These are phyloP conservation scores for Aureobasidium vineae DNA, from an alignment of 2,329 filamentous ascomycete genomes.

Conservation along the genomic window DNA sequence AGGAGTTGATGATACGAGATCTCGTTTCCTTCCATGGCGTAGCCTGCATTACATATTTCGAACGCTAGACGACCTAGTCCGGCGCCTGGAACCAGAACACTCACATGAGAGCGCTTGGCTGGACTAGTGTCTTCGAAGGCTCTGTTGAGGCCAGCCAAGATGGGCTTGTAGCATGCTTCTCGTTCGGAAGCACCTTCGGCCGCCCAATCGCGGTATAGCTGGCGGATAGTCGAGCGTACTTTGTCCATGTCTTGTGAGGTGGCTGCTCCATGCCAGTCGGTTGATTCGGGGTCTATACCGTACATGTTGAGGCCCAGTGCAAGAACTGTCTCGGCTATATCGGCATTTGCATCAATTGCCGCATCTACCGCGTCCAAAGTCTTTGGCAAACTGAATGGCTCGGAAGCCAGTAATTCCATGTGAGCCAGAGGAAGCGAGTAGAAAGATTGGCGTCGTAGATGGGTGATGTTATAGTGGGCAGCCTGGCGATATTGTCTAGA, in stretches of 20 bases:
- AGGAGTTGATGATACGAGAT: constrained; percentile 97
- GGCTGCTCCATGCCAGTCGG: constrained; percentile 67
- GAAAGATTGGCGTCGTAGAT: constrained; percentile 85
- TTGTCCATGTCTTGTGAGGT: constrained; percentile 80
- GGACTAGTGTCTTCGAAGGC: constrained; percentile 42
- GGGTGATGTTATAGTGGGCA: constrained; percentile 87
- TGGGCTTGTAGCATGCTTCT: constrained; percentile 70
- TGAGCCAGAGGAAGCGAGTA: constrained; percentile 84
- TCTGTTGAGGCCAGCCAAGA: constrained; percentile 63
- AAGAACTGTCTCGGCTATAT: constrained; percentile 76
- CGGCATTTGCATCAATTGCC: constrained; percentile 84
- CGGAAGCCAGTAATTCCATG: constrained; percentile 75
- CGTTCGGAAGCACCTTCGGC: constrained; percentile 72
- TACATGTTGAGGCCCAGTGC: constrained; percentile 67
- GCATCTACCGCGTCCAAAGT: constrained; percentile 76
- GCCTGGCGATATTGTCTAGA: constrained; percentile 65
- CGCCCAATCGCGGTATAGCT: constrained; percentile 96
- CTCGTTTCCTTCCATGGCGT: constrained; percentile 79
- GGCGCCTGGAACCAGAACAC: constrained; percentile 81
- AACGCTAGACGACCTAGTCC: constrained; percentile 87
- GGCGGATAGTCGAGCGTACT: constrained; percentile 84
- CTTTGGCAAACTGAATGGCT: constrained; percentile 79
- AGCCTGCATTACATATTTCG: constrained; percentile 74
- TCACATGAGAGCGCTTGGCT: constrained; percentile 42
- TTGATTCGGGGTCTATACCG: constrained; percentile 48